Base-by-base conservation (phyloP, 179 eudicot genomes). In the Silene vulgaris region DNA sequence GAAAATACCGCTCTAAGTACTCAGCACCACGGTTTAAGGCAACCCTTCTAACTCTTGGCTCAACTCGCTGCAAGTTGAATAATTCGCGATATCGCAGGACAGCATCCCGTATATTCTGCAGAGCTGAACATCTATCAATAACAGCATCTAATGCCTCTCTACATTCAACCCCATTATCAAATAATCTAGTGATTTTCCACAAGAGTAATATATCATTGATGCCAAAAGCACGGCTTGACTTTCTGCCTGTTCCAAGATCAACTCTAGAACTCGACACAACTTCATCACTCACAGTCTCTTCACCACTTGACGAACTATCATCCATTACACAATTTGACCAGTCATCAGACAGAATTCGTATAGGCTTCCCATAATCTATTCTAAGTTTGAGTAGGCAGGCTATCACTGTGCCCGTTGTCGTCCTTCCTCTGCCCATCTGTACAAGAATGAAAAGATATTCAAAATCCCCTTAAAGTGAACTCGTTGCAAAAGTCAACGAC, bases 381-480 rank as follows among this genome's bases (percentile, higher is more conserved):
- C 98, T 85, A 66, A 93, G 91, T 79, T 89, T 93, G 69, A 91
- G 78, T 80, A 93, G 98, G 82, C 98, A 93, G 69, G 98, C 98
- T 78, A 93, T 91, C 57, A 93, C 98, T 76, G 98, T 93, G 73
- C 98, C 98, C 11, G 97, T 93, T 76, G 97, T 91, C 73, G 98
- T 93, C 83, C 98, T 85, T 66, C 97, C 98, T 75, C 86, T 87
- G 62, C 98, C 98, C 98, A 93, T 93, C 97, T 93, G 90, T 28
- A 75, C 65, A 76, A 78, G 63, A 76, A 70, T 67, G 69, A 68
- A 76, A 64, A 67, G 37, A 13, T 68, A 71, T 69, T 68, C 50
- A 75, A 52, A 62, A 30, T 20, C 73, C 75, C 5, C 40, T 68
- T 23, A 26, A 43, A 77, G 40, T 8, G 57, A 64, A 48, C 37